phyloP scores from a whole-genome alignment of 2,329 filamentous ascomycete species.

The Akanthomyces dipterigenus region DNA sequence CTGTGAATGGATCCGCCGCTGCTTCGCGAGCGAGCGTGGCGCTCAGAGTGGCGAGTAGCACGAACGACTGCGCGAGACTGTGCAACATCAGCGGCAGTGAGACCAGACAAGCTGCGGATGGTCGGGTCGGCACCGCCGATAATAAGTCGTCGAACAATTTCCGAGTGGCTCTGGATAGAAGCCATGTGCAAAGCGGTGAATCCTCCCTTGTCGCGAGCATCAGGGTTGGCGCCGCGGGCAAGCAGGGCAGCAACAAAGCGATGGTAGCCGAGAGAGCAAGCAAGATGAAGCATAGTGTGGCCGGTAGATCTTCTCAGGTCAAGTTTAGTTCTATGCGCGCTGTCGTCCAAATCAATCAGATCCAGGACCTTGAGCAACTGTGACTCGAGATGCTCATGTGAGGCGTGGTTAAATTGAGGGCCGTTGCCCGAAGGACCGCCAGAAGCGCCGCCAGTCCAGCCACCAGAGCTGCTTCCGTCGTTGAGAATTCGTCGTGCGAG shows the following conservation, averaged over 20 bases:
- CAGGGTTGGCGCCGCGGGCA: slow-evolving; percentile 69
- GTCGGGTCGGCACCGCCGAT: slow-evolving; percentile 66
- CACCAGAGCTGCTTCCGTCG: slow-evolving; percentile 31
- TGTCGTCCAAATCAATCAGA: slow-evolving; percentile 71
- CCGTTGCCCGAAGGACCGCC: slow-evolving; percentile 35
- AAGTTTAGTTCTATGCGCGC: slow-evolving; percentile 57
- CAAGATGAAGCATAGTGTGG: slow-evolving; percentile 75
- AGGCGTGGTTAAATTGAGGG: slow-evolving; percentile 36
- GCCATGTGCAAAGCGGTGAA: slow-evolving; percentile 80
- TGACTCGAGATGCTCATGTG: slow-evolving; percentile 51
- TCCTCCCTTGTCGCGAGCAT: slow-evolving; percentile 68
- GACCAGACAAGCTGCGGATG: slow-evolving; percentile 61
- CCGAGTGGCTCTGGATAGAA: slow-evolving; percentile 65
- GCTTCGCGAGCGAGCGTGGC: slow-evolving; percentile 61
- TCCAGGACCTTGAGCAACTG: slow-evolving; percentile 70
- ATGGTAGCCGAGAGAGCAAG: slow-evolving; percentile 66
- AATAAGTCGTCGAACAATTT: slow-evolving; percentile 71
- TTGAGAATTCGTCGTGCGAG: slow-evolving; percentile 55
- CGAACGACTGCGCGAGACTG: slow-evolving; percentile 57
- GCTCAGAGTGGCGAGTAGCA: slow-evolving; percentile 54
- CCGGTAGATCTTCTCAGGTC: slow-evolving; percentile 61
- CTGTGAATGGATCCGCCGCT: slow-evolving; percentile 57
- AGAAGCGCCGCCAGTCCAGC: slow-evolving; percentile 40
- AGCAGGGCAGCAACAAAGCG: slow-evolving; percentile 71
- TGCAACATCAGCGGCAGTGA: slow-evolving; percentile 65